Percentiles rank a stretch among this genome's conserved stretches.
Conservation (phyloP, 495 filamentous ascomycete genomes). For the Penicillium silybi region DNA sequence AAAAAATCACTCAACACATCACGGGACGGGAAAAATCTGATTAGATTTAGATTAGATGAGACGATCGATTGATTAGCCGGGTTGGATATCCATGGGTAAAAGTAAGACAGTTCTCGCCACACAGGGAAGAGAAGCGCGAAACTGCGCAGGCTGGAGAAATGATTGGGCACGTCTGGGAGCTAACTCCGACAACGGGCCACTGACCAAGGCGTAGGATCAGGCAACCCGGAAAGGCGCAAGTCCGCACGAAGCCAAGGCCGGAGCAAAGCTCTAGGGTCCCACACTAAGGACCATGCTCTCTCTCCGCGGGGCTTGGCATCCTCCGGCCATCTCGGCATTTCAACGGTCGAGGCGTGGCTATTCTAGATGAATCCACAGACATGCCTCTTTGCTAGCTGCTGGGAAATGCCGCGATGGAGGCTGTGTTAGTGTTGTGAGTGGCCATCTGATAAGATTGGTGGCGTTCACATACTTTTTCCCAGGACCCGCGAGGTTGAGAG, state of each 20-base stretch:
- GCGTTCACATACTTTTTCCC: not conserved
- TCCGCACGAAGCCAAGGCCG: not conserved
- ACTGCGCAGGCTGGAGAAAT: not conserved
- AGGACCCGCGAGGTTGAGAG: not conserved
- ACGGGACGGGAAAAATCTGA: slow-evolving; percentile 1
- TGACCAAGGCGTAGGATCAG: not conserved
- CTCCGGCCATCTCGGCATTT: not conserved
- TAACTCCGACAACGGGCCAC: not conserved
- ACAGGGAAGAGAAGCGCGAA: not conserved
- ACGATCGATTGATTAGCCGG: not conserved
- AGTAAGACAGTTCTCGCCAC: not conserved
- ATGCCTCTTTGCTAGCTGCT: not conserved
- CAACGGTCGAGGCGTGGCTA: not conserved
- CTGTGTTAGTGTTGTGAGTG: not conserved
- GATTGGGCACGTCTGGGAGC: not conserved
- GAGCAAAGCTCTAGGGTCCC: not conserved
- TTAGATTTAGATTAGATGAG: slow-evolving; percentile 1
- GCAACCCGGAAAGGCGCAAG: not conserved
- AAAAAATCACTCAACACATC: not conserved
- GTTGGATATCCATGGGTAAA: not conserved
- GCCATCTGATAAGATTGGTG: slow-evolving; percentile 8
- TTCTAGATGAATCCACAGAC: not conserved
- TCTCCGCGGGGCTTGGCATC: not conserved
- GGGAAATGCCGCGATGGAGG: not conserved
- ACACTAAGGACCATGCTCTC: not conserved